Base-by-base conservation (phyloP, 1,284 basidiomycete genomes). In the Leccinum variabile region DNA sequence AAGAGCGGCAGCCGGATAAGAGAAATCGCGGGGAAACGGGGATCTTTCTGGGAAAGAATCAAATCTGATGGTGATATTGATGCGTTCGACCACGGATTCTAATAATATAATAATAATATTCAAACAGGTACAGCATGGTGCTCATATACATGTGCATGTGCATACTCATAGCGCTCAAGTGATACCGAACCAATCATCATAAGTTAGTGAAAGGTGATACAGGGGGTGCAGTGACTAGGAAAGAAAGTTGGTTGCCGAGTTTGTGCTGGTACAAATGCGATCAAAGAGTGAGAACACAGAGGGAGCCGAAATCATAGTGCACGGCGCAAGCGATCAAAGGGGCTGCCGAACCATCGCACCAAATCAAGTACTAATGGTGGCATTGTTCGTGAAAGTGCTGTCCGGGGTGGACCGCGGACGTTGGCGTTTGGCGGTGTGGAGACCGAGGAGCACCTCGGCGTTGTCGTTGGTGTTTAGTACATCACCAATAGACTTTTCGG, bases 401-500 rank as follows among this genome's bases (percentile, higher is more conserved):
- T 58, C 66, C 22, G 73, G 53, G 13, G 62, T 37, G 46, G 72
- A 28, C 13, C 65, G 39, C 55, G 60, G 67, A 16, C 58, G 22
- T 28, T 59, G 62, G 13, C 63, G 60, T 13, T 57, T 64, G 30
- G 64, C 18, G 3, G 59, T 58, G 70, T 92, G 90, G 55, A 91
- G 78, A 53, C 81, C 81, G 61, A 92, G 81, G 49, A 92, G 83
- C 58, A 81, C 81, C 37, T 81, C 73, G 13, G 80, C 79, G 64
- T 92, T 92, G 76, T 91, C 87, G 63, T 79, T 82, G 25, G 83
- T 85, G 69, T 86, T 82, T 53, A 92, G 79, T 25, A 91, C 88
- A 63, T 84, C 81, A 16, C 79, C 77, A 59, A 92, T 88, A 1
- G 89, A 91, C 59, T 83, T 80, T 72, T 88, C 86, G 2, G 88